phyloP scores from a whole-genome alignment of 2,329 filamentous ascomycete species.

The Cercospora brassicicola region DNA sequence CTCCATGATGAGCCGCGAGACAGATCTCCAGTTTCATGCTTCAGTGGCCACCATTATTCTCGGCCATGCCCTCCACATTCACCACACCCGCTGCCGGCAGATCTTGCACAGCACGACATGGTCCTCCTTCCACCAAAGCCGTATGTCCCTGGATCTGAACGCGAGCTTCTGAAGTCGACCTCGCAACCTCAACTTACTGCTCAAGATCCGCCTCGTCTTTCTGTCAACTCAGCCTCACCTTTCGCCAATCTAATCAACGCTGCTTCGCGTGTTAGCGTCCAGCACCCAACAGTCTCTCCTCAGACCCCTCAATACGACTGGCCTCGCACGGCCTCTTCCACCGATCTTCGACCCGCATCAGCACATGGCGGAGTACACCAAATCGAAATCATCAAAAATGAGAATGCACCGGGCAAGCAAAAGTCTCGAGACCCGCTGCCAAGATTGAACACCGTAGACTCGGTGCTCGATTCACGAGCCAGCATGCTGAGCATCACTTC shows the following conservation, averaged over 20 bases:
- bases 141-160: not conserved
- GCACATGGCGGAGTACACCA: slow-evolving; percentile 8
- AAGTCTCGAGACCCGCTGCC: slow-evolving; percentile 4
- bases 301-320: not conserved
- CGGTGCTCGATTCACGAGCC: slow-evolving; percentile 14
- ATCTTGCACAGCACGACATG: slow-evolving; percentile 3
- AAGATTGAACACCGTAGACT: slow-evolving; percentile 20
- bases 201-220: not conserved
- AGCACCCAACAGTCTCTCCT: not conserved
- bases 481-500: slow-evolving; percentile 38
- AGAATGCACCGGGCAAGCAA: slow-evolving; percentile 6
- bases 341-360: not conserved
- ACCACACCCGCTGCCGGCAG: not conserved
- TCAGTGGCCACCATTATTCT: not conserved
- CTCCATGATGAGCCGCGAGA: slow-evolving; percentile 19
- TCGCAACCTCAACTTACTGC: not conserved
- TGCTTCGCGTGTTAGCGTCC: not conserved
- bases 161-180: not conserved
- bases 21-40: slow-evolving; percentile 21
- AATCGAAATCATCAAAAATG: slow-evolving; percentile 10
- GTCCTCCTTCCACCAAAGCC: not conserved
- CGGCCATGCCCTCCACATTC: not conserved
- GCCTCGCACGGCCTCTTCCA: not conserved
- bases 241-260: slow-evolving; percentile 18
- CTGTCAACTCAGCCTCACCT: slow-evolving; percentile 7